These are phyloP conservation scores for Capronia epimyces DNA, from an alignment of 2,329 filamentous ascomycete species.

Conservation along the genomic window DNA sequence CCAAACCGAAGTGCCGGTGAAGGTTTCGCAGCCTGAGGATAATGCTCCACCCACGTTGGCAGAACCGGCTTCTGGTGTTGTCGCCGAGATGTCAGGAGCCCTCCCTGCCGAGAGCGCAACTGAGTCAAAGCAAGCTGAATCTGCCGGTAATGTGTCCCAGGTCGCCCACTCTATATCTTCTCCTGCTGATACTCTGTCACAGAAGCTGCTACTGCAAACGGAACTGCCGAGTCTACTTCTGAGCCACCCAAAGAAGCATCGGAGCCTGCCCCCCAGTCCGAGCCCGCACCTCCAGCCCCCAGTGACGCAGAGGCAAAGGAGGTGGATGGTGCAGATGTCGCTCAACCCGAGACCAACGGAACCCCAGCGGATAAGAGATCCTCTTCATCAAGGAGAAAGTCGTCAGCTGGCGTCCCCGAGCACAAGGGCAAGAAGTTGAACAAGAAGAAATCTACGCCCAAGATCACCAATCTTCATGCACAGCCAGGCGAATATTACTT, in stretches of 20 bases:
- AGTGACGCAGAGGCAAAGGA: conserved; percentile 13
- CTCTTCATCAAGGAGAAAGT: conserved; percentile 63
- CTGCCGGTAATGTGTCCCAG: conserved; percentile 27
- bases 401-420: conserved; percentile 55
- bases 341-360: conserved; percentile 45
- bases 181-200: conserved; percentile 4
- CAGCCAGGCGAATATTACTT: conserved; percentile 89
- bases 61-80: conserved; percentile 25
- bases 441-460: conserved; percentile 74
- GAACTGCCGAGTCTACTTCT: conserved; percentile 25
- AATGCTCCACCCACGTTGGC: conserved; percentile 25
- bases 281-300: conserved; percentile 22
- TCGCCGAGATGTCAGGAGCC: conserved; percentile 27
- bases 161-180: conserved; percentile 11
- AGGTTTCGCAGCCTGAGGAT: conserved; percentile 25
- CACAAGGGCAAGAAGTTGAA: conserved; percentile 74
- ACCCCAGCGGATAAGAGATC: conserved; percentile 49
- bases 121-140: conserved; percentile 31
- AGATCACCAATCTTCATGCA: conserved; percentile 68
- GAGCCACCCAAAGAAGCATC: conserved; percentile 25
- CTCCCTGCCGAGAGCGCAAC: conserved; percentile 36
- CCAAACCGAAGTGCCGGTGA: conserved; percentile 23
- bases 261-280: conserved; percentile 31
- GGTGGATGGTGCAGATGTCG: conserved; percentile 29
- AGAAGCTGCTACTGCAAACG: conserved; percentile 29